A percentile compares a stretch with the other conserved stretches of the same genome.
phyloP scores from a whole-genome alignment of 163 green algal species.

The Prototheca wickerhamii region DNA sequence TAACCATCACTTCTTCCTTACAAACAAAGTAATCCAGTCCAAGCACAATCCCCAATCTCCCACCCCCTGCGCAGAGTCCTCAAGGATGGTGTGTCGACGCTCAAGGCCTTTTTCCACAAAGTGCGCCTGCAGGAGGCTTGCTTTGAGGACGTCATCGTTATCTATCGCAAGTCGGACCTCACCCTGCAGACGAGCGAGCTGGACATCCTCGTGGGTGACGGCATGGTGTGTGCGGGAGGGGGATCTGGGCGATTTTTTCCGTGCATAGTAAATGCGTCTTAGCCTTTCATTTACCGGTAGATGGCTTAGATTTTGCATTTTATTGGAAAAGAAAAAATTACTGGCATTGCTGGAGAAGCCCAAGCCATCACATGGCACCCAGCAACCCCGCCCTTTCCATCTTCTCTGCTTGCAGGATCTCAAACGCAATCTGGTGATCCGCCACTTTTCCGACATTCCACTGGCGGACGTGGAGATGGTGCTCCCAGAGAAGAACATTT shows the following conservation, averaged over 20 bases:
- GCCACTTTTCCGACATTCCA: constrained; percentile 63
- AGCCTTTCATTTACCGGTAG: too few species aligned
- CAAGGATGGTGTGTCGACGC: constrained; percentile 4
- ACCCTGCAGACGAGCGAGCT: constrained; percentile 3
- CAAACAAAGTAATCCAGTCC: too few species aligned
- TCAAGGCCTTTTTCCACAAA: constrained; percentile 15
- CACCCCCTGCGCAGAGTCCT: constrained; percentile 15
- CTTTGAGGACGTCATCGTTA: constrained; percentile 39
- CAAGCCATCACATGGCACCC: neutral
- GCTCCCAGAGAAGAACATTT: constrained; percentile 64
- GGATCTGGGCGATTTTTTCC: too few species aligned
- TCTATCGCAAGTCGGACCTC: constrained; percentile 27
- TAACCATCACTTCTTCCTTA: too few species aligned
- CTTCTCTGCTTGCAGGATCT: neutral
- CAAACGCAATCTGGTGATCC: constrained; percentile 58
- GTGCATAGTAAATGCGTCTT: too few species aligned
- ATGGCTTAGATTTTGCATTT: too few species aligned
- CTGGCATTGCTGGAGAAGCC: too few species aligned
- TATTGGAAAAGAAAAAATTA: too few species aligned
- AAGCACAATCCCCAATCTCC: neutral
- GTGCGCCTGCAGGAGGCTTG: constrained; percentile 39
- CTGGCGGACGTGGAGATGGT: constrained; percentile 72
- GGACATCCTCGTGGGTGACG: constrained; percentile 14
- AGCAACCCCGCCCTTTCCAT: neutral
- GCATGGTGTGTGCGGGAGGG: too few species aligned